Percentiles rank a stretch among this genome's conserved stretches.
These are phyloP conservation scores for Moesziomyces sp. DNA, from an alignment of 1,284 basidiomycete genomes.

Conservation along the genomic window DNA sequence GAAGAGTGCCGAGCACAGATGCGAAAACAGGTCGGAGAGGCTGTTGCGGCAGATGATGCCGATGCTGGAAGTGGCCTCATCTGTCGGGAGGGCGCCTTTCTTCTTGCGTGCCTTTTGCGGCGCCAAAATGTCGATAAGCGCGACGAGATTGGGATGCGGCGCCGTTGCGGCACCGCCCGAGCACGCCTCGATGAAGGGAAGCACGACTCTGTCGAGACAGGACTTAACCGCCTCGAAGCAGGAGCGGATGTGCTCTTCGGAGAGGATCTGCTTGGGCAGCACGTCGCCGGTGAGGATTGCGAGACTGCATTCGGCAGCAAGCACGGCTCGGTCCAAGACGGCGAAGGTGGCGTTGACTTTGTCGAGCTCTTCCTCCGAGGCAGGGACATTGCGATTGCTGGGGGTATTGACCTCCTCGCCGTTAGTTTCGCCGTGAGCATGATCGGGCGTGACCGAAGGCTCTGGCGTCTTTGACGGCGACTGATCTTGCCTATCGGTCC, in stretches of 20 bases:
- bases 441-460: conserved; percentile 9
- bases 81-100: conserved; percentile 21
- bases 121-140: conserved; percentile 65
- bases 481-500: conserved; percentile 9
- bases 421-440: not conserved
- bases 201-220: conserved; percentile 80
- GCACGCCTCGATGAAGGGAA: conserved; percentile 84
- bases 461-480: conserved; percentile 36
- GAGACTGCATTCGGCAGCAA: conserved; percentile 84
- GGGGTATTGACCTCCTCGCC: not conserved
- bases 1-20: conserved; percentile 60
- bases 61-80: conserved; percentile 24
- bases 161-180: conserved; percentile 31
- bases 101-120: conserved; percentile 46
- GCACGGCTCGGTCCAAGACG: conserved; percentile 68
- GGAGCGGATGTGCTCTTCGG: conserved; percentile 86
- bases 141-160: conserved; percentile 44
- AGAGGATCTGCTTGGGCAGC: conserved; percentile 80
- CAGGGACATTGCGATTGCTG: conserved; percentile 71
- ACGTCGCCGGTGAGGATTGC: conserved; percentile 80
- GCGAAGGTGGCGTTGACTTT: conserved; percentile 44
- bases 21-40: conserved; percentile 46
- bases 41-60: conserved; percentile 45
- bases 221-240: conserved; percentile 82
- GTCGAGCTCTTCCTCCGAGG: conserved; percentile 72